Conservation (phyloP, 345 rosid genomes). For the Acer negundo region DNA sequence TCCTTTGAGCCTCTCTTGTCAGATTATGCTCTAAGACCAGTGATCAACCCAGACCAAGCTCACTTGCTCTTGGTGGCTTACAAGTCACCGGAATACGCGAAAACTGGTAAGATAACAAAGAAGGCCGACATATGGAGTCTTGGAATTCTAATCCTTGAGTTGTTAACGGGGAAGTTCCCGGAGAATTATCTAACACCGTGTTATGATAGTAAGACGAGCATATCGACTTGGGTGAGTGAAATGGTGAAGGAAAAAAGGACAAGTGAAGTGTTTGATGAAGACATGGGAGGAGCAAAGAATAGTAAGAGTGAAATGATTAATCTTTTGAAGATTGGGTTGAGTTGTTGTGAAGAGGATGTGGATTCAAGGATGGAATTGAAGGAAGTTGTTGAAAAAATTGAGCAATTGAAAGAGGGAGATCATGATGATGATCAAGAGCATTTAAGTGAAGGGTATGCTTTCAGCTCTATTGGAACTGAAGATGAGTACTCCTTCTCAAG, state of each 20-base stretch:
- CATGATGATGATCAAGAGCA: slow-evolving; percentile 14
- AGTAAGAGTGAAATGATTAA: slow-evolving; percentile 59
- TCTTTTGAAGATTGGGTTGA: slow-evolving; percentile 68
- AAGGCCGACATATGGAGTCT: slow-evolving; percentile 75
- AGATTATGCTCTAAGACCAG: slow-evolving; percentile 60
- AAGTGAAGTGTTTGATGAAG: slow-evolving; percentile 62
- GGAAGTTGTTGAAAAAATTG: slow-evolving; percentile 52
- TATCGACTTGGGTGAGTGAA: slow-evolving; percentile 62
- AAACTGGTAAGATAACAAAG: slow-evolving; percentile 38
- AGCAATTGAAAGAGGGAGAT: slow-evolving; percentile 40
- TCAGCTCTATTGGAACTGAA: slow-evolving; percentile 29
- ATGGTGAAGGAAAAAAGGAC: slow-evolving; percentile 62
- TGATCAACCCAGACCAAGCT: slow-evolving; percentile 67
- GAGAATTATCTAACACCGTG: slow-evolving; percentile 58
- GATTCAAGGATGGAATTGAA: slow-evolving; percentile 49
- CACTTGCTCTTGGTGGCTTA: slow-evolving; percentile 59
- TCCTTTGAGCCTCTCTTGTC: slow-evolving; percentile 53
- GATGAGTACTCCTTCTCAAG: slow-evolving; percentile 18
- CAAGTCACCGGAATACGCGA: slow-evolving; percentile 69
- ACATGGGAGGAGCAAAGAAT: slow-evolving; percentile 54
- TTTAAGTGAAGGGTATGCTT: slow-evolving; percentile 28
- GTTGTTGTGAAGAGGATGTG: slow-evolving; percentile 68
- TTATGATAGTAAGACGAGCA: slow-evolving; percentile 42
- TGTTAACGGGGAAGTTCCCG: slow-evolving; percentile 60
- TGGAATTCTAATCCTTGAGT: slow-evolving; percentile 66